Percentiles rank a stretch among this genome's conserved stretches.
phyloP scores from a whole-genome alignment of 148 eudicot genomes.

The Camellia sinensis region DNA sequence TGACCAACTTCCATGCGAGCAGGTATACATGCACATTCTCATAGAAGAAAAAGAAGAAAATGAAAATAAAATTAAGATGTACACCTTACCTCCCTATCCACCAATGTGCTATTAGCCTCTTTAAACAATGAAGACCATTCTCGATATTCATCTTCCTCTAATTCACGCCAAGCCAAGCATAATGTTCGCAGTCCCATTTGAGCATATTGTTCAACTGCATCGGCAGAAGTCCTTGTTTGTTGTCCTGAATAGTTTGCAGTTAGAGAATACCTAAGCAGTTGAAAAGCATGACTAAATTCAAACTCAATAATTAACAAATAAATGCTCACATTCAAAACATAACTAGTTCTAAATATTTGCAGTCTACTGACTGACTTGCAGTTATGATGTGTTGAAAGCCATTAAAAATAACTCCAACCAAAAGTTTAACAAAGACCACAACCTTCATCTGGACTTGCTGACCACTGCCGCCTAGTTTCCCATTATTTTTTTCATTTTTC shows the following conservation, averaged over 20 bases:
- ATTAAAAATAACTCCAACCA: background rate
- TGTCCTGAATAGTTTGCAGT: slow-evolving; percentile 52
- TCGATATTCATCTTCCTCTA: slow-evolving; percentile 74
- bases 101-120: slow-evolving; percentile 90
- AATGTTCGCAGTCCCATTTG: slow-evolving; percentile 94
- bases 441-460: background rate
- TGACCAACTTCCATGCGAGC: background rate
- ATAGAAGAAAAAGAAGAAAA: background rate
- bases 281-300: background rate
- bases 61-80: slow-evolving; percentile 10
- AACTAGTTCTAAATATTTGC: background rate
- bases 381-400: background rate
- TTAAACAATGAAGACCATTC: slow-evolving; percentile 88
- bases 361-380: background rate
- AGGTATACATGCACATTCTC: background rate
- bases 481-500: background rate
- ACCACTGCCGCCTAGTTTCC: background rate
- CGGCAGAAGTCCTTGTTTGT: slow-evolving; percentile 61
- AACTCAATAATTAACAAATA: background rate
- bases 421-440: background rate
- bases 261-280: background rate
- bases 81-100: slow-evolving; percentile 82
- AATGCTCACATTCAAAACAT: background rate
- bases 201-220: slow-evolving; percentile 87
- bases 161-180: slow-evolving; percentile 92